Conservation (phyloP, 2,329 filamentous ascomycete genomes). For the Aureobasidium zeae region DNA sequence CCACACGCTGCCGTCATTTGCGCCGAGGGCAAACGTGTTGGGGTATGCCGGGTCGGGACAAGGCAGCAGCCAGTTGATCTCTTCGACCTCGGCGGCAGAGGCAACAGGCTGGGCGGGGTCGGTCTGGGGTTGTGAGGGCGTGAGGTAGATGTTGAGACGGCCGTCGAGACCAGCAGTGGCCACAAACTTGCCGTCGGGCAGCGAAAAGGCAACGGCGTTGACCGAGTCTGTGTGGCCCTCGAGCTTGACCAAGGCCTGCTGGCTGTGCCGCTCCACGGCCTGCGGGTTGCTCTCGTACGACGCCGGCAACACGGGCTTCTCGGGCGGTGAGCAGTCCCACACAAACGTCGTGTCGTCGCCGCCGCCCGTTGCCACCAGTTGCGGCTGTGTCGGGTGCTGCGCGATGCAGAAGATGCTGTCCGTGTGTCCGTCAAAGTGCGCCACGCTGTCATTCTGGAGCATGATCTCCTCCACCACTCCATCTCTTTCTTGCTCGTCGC, state of each 20-base stretch:
- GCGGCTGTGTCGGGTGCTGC: slow-evolving; percentile 71
- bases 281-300: slow-evolving; percentile 63
- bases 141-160: slow-evolving; percentile 51
- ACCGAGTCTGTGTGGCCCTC: slow-evolving; percentile 91
- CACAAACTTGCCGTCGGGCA: slow-evolving; percentile 72
- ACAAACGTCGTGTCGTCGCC: slow-evolving; percentile 80
- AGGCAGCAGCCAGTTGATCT: slow-evolving; percentile 81
- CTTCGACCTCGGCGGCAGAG: slow-evolving; percentile 80
- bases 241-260: slow-evolving; percentile 61
- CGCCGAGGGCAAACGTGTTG: slow-evolving; percentile 80
- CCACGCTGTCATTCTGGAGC: slow-evolving; percentile 83
- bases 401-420: slow-evolving; percentile 94
- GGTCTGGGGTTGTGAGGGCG: slow-evolving; percentile 19
- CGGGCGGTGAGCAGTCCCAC: slow-evolving; percentile 60
- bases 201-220: slow-evolving; percentile 75
- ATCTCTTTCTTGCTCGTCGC: no score
- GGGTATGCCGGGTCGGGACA: slow-evolving; percentile 63
- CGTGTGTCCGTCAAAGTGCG: slow-evolving; percentile 82
- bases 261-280: slow-evolving; percentile 46
- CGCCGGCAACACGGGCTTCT: slow-evolving; percentile 58
- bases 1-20: slow-evolving; percentile 88
- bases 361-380: slow-evolving; percentile 79
- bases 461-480: slow-evolving; percentile 59
- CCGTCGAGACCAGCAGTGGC: slow-evolving; percentile 86
- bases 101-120: slow-evolving; percentile 50